Conservation (phyloP, 148 eudicot genomes). For the Persicaria maculosa region DNA sequence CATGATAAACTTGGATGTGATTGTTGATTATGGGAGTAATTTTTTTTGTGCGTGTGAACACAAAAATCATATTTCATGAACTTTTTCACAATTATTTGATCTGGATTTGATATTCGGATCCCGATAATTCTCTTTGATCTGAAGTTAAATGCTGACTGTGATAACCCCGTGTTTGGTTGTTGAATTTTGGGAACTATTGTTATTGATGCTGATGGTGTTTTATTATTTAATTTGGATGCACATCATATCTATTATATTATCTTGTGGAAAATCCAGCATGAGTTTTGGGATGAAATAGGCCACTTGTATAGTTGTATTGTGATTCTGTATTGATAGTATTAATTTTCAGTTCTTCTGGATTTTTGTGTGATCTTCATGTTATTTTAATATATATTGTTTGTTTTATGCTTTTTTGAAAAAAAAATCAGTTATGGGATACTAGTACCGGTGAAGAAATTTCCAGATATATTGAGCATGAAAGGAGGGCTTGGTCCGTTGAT, state of each 20-base stretch:
- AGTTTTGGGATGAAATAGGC: not conserved
- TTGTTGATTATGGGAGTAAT: too few relatives aligned
- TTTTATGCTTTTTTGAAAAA: constrained; percentile 11
- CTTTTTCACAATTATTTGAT: too few relatives aligned
- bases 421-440: constrained; percentile 82
- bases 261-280: not conserved
- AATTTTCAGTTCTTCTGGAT: not conserved
- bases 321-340: not conserved
- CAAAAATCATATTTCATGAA: too few relatives aligned
- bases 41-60: too few relatives aligned
- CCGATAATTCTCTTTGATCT: too few relatives aligned
- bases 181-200: too few relatives aligned
- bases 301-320: not conserved
- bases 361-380: not conserved
- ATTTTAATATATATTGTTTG: not conserved
- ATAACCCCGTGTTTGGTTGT: too few relatives aligned
- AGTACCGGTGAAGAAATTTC: constrained; percentile 63
- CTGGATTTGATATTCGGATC: too few relatives aligned
- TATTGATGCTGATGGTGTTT: too few relatives aligned
- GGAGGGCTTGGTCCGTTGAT: constrained; percentile 96
- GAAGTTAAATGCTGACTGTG: too few relatives aligned
- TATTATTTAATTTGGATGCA: not conserved
- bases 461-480: constrained; percentile 51
- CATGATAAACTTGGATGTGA: too few relatives aligned
- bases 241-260: not conserved